These are phyloP conservation scores for Pythium volutum DNA, from an alignment of 352 stramenopile genomes.

Conservation along the genomic window DNA sequence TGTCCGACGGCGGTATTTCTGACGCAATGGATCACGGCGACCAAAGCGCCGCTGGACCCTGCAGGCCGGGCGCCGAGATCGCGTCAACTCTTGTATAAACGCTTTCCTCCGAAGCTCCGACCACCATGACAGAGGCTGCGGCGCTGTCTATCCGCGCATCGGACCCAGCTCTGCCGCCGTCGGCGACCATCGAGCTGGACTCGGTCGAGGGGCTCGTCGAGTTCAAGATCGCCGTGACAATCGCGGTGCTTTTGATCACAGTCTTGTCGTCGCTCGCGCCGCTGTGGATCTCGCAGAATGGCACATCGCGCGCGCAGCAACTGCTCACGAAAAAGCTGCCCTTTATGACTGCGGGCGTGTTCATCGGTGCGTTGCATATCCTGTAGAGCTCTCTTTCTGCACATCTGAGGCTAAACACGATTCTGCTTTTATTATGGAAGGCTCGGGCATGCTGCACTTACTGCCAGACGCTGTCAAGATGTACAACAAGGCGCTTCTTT, in stretches of 20 bases:
- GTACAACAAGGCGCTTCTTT: constrained; percentile 42
- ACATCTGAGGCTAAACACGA: background rate
- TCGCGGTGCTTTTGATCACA: constrained; percentile 54
- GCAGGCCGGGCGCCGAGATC: too few species aligned
- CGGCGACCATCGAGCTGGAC: constrained; percentile 17
- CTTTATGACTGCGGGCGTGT: constrained; percentile 60
- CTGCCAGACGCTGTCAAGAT: constrained; percentile 55
- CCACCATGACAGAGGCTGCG: background rate
- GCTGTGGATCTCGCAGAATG: constrained; percentile 49
- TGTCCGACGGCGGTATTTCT: constrained; percentile 10
- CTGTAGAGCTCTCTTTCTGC: too few species aligned
- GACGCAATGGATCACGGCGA: background rate
- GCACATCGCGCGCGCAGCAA: constrained; percentile 34
- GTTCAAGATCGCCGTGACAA: constrained; percentile 57
- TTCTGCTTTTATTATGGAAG: background rate
- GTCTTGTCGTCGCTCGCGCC: constrained; percentile 46
- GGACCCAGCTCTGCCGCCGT: constrained; percentile 1
- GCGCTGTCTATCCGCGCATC: background rate
- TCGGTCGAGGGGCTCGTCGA: constrained; percentile 24
- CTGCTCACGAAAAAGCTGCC: constrained; percentile 55
- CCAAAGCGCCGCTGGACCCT: too few species aligned
- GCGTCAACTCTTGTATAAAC: background rate
- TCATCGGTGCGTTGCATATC: constrained; percentile 32
- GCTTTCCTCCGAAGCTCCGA: background rate
- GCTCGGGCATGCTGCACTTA: constrained; percentile 57